Base-by-base conservation (phyloP, 495 filamentous ascomycete species). In the Aspergillus ellipticus region DNA sequence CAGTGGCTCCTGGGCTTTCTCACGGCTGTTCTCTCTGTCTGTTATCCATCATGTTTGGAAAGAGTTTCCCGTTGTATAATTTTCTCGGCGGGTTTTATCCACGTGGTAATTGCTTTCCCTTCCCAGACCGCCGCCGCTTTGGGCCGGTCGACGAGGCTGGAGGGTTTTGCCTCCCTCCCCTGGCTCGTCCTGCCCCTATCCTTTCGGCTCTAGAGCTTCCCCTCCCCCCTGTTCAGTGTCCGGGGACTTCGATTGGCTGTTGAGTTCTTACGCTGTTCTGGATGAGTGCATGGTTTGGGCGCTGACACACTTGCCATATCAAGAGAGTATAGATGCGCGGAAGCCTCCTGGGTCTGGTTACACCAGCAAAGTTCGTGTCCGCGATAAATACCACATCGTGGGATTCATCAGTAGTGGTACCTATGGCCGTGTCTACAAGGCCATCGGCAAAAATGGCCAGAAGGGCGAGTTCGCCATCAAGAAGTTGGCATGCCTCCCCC, bases 381-480 rank as follows among this genome's bases (percentile, higher is more conserved):
- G 84, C 39, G 93, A 97, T 67, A 85, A 85, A 56, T 99, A 99
- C 76, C 88, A 93, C 55, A 90, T 99, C 62, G 83, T 99, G 49
- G 94, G 94, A 26, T 99, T 99, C 80, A 99, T 97, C 64, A 94
- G 89, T 65, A 96, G 90, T 59, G 94, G 94, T 35, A 99, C 94
- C n/a, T 99, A 99, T 83, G 94, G 94, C 22, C 85, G 93, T 4
- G 94, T 99, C 11, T 99, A 97, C 82, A 99, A 97, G 68, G 94
- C 94, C 17, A 71, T 87, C 13, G 88, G 89, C 59, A 87, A 86
- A 62, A 85, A 92, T 72, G 91, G 88, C 57, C 73, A 81, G 55
- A 76, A 77, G 42, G 82, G 82, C 13, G 92, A 95, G 64, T 96
- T 95, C 69, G 93, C 93, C 51, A 97, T 97, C 74, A 97, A 97